These are phyloP conservation scores for Colletotrichum sansevieriae DNA, from an alignment of 2,329 filamentous ascomycete species.

Conservation along the genomic window DNA sequence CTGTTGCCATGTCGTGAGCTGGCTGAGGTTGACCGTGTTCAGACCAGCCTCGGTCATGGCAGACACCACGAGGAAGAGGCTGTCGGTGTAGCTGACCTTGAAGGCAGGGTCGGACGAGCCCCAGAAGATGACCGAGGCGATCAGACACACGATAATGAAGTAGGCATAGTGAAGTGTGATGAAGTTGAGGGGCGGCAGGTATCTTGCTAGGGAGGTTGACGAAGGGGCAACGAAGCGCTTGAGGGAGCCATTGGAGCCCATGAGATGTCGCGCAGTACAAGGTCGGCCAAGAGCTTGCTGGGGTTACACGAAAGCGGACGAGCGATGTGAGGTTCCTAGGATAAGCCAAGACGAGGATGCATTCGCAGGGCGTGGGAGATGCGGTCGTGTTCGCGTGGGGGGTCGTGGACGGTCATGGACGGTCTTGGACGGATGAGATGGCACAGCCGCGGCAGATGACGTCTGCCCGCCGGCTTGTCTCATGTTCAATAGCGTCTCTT, in stretches of 20 bases:
- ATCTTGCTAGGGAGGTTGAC: neutral
- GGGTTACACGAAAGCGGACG: too few relatives aligned
- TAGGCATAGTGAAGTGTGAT: slow-evolving; percentile 77
- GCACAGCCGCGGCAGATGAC: neutral
- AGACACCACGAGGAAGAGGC: slow-evolving; percentile 75
- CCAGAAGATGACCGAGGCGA: slow-evolving; percentile 74
- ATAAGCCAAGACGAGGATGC: neutral
- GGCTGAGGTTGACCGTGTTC: slow-evolving; percentile 75
- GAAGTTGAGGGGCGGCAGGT: slow-evolving; percentile 65
- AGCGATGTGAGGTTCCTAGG: neutral
- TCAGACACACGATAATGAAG: slow-evolving; percentile 68
- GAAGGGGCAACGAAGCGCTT: neutral
- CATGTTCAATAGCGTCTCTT: neutral
- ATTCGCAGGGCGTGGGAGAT: neutral
- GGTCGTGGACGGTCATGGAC: neutral
- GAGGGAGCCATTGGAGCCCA: neutral
- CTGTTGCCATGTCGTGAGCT: slow-evolving; percentile 77
- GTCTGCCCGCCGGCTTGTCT: slow-evolving; percentile 5
- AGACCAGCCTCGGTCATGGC: slow-evolving; percentile 77
- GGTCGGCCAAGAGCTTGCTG: too few relatives aligned
- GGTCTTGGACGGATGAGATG: neutral
- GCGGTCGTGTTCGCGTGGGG: too few relatives aligned
- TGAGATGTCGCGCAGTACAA: neutral
- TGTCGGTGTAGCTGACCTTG: slow-evolving; percentile 71
- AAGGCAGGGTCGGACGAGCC: slow-evolving; percentile 63